phyloP scores from a whole-genome alignment of 2,329 filamentous ascomycete genomes.

The Penicillium sp. region DNA sequence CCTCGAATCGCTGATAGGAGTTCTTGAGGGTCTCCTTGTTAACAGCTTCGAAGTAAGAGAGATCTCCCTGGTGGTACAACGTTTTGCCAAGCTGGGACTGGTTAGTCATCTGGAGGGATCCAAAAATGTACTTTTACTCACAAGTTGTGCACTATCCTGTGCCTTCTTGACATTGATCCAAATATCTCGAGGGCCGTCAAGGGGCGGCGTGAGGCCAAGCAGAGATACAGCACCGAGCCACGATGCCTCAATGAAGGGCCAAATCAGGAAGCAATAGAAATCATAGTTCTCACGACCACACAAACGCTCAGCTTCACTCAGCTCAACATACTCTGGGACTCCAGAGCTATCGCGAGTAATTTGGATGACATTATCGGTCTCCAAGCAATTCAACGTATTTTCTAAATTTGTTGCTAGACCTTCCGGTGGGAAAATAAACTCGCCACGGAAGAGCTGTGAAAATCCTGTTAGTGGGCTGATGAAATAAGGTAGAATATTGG shows the following conservation, averaged over 20 bases:
- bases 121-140: slow-evolving; percentile 42
- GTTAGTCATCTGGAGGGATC: slow-evolving; percentile 12
- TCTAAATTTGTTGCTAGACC: slow-evolving; percentile 78
- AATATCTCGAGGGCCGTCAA: slow-evolving; percentile 56
- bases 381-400: slow-evolving; percentile 73
- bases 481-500: background rate
- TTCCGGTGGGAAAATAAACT: slow-evolving; percentile 94
- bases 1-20: slow-evolving; percentile 80
- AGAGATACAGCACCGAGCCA: slow-evolving; percentile 91
- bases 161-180: slow-evolving; percentile 80
- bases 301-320: slow-evolving; percentile 73
- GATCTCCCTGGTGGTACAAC: slow-evolving; percentile 93
- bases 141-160: slow-evolving; percentile 78
- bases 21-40: slow-evolving; percentile 98
- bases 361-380: slow-evolving; percentile 74
- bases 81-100: slow-evolving; percentile 78
- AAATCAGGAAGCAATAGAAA: slow-evolving; percentile 98
- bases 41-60: slow-evolving; percentile 96
- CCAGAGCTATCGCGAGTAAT: slow-evolving; percentile 58
- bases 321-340: slow-evolving; percentile 65
- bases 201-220: slow-evolving; percentile 79
- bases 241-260: slow-evolving; percentile 93
- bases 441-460: slow-evolving; percentile 77
- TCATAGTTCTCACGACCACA: slow-evolving; percentile 92
- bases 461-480: slow-evolving; percentile 7